These are phyloP conservation scores for Colletotrichum aenigma DNA, from an alignment of 2,329 filamentous ascomycete species.

Conservation along the genomic window DNA sequence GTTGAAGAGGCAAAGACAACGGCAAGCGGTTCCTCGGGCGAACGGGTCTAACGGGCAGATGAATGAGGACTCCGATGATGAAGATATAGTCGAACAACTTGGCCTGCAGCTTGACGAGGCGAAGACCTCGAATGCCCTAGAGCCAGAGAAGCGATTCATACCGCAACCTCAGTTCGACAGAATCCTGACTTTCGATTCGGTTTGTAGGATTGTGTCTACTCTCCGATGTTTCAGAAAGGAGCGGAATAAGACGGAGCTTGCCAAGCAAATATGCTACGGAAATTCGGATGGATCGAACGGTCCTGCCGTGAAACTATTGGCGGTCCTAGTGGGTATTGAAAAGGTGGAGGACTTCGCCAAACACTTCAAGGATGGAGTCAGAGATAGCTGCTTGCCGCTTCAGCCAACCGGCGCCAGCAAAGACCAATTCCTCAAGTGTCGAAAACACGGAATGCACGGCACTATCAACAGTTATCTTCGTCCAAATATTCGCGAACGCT, in stretches of 20 bases:
- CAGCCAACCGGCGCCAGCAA: neutral
- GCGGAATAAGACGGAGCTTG: neutral
- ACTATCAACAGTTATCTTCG: neutral
- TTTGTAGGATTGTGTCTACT: neutral
- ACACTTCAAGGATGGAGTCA: neutral
- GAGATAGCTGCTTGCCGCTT: neutral
- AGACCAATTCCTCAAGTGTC: neutral
- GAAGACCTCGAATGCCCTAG: neutral
- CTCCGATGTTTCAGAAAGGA: neutral
- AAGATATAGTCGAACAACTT: neutral
- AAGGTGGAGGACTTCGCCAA: neutral
- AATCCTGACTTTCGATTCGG: neutral
- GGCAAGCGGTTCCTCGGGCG: fast-evolving
- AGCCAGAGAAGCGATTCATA: neutral
- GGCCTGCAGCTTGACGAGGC: neutral
- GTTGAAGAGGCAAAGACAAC: neutral
- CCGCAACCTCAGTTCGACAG: neutral
- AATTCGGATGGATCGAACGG: neutral
- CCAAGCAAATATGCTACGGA: neutral
- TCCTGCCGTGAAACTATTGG: neutral
- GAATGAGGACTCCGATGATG: neutral
- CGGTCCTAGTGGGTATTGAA: neutral
- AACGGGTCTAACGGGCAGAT: neutral
- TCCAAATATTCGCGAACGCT: neutral
- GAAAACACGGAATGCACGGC: neutral